A percentile compares a stretch with the other conserved stretches of the same genome.
phyloP scores from a whole-genome alignment of 495 filamentous ascomycete species.

The Hypoxylon cercidicola region DNA sequence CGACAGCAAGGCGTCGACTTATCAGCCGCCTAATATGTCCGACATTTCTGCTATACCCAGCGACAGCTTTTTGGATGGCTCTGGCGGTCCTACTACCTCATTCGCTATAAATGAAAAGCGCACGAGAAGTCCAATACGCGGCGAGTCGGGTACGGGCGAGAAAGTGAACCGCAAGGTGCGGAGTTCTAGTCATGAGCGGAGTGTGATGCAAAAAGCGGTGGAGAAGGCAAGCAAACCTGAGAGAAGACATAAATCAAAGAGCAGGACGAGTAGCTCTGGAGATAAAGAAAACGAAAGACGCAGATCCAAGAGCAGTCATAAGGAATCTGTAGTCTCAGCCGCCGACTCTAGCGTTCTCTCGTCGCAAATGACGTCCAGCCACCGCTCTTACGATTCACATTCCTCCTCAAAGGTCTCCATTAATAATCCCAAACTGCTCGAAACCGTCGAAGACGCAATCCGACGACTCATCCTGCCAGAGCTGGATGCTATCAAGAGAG shows the following conservation, averaged over 20 bases:
- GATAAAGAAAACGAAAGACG: conserved; percentile 71
- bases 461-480: conserved; percentile 91
- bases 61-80: conserved; percentile 87
- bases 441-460: conserved; percentile 96
- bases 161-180: conserved; percentile 57
- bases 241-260: conserved; percentile 65
- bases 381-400: conserved; percentile 76
- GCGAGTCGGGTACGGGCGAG: conserved; percentile 59
- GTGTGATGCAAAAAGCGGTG: conserved; percentile 43
- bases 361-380: conserved; percentile 75
- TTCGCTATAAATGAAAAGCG: conserved; percentile 47
- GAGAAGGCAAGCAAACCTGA: conserved; percentile 52
- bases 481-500: conserved; percentile 87
- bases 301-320: conserved; percentile 68
- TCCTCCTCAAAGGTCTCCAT: conserved; percentile 85
- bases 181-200: conserved; percentile 51
- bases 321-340: conserved; percentile 69
- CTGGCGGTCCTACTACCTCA: conserved; percentile 48
- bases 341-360: conserved; percentile 80
- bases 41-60: conserved; percentile 92
- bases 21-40: conserved; percentile 69
- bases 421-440: conserved; percentile 94
- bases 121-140: conserved; percentile 50
- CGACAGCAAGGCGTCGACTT: conserved; percentile 68
- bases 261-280: conserved; percentile 69